Conservation (phyloP, 495 filamentous ascomycete genomes). For the Penicillium parvum region DNA sequence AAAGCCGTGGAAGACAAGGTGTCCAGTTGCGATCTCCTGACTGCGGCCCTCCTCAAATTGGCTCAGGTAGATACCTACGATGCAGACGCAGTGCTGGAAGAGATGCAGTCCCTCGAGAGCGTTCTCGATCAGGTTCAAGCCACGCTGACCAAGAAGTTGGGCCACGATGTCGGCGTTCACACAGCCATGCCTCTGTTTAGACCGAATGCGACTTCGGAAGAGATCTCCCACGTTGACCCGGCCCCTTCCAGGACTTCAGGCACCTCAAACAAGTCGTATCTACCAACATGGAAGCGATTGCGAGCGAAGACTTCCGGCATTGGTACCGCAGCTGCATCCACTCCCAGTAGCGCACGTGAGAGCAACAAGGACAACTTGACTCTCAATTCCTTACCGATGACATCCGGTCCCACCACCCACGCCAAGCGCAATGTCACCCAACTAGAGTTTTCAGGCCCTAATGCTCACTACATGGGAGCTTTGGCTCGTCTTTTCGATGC, state of each 20-base stretch:
- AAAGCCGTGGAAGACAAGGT: constrained; percentile 91
- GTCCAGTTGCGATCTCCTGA: constrained; percentile 85
- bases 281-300: constrained; percentile 75
- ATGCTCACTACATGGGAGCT: constrained; percentile 84
- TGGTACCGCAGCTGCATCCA: constrained; percentile 31
- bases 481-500: constrained; percentile 92
- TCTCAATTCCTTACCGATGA: constrained; percentile 81
- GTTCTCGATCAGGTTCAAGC: constrained; percentile 82
- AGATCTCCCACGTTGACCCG: constrained; percentile 33
- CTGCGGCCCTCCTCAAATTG: constrained; percentile 81
- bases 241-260: constrained; percentile 51
- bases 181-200: constrained; percentile 64
- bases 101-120: constrained; percentile 89
- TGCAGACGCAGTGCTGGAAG: constrained; percentile 85
- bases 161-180: constrained; percentile 82
- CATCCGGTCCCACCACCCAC: constrained; percentile 54
- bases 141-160: constrained; percentile 74
- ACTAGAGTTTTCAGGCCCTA: constrained; percentile 72
- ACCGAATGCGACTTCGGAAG: constrained; percentile 47
- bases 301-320: constrained; percentile 79
- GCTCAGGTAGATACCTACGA: constrained; percentile 80
- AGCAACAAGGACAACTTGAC: constrained; percentile 55
- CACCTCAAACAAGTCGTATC: constrained; percentile 60
- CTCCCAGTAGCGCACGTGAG: constrained; percentile 38
- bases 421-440: constrained; percentile 64